These are phyloP conservation scores for Mortierella sp. DNA, from an alignment of 371 early-diverging fungal genomes.

Conservation along the genomic window DNA sequence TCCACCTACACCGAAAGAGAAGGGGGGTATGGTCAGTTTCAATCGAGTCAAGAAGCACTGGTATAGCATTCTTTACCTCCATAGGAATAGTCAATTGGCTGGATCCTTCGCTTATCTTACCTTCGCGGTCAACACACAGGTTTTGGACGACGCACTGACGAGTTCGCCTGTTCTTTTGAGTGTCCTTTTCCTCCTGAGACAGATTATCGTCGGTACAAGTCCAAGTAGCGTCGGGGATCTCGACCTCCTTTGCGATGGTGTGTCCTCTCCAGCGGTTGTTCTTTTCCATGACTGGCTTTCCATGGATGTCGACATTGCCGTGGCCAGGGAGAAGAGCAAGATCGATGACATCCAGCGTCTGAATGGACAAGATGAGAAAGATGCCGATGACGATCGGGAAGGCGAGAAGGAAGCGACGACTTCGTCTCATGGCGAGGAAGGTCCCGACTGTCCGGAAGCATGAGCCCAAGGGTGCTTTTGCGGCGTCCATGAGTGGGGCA, in stretches of 20 bases:
- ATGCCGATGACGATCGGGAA: background rate
- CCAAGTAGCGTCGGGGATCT: slow-evolving; percentile 33
- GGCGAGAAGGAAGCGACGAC: background rate
- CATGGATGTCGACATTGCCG: background rate
- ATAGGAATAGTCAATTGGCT: no score
- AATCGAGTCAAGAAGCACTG: no score
- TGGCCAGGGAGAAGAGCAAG: background rate
- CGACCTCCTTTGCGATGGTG: slow-evolving; percentile 10
- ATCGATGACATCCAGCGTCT: background rate
- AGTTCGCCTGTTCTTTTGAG: slow-evolving; percentile 11
- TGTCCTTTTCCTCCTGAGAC: slow-evolving; percentile 11
- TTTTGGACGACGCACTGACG: slow-evolving; percentile 38
- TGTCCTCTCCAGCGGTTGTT: slow-evolving; percentile 15
- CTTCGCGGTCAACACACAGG: slow-evolving; percentile 37
- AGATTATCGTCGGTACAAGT: slow-evolving; percentile 38
- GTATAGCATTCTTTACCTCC: no score
- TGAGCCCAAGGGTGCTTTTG: background rate
- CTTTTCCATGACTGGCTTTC: background rate
- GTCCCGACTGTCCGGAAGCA: background rate
- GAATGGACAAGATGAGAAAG: background rate
- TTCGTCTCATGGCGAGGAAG: background rate
- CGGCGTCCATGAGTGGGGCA: background rate
- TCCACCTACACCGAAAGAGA: slow-evolving; percentile 14
- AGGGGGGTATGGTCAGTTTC: background rate
- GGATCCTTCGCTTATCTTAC: no score